Evolutionary conservation across 192 early-diverging fungal genomes (phyloP).

Genomic region (Umbelopsis ramanniana): DNA sequence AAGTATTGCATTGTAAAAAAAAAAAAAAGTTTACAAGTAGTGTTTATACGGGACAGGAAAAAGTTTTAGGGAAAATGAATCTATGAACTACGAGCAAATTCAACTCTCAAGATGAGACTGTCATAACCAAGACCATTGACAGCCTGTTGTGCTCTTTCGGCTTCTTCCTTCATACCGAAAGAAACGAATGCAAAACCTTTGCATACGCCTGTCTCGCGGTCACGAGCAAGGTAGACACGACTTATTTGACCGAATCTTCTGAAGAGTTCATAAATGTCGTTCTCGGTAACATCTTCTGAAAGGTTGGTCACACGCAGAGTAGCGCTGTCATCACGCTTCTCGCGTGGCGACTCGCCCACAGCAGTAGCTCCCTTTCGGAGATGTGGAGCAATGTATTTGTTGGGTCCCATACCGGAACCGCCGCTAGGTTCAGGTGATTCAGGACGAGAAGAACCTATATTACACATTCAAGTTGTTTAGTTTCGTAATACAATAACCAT

Average conservation of each 20-base stretch:
- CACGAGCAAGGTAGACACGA: constrained; percentile 85
- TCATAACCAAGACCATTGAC: constrained; percentile 97
- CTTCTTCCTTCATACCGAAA: constrained; percentile 80
- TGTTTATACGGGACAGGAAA: background rate
- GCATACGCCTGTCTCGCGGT: constrained; percentile 84
- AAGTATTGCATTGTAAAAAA: constrained; percentile 10
- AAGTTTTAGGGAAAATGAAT: background rate
- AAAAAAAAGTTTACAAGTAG: constrained; percentile 4
- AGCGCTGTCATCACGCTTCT: constrained; percentile 69
- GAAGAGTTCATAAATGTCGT: constrained; percentile 89
- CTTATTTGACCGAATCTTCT: constrained; percentile 81
- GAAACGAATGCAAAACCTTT: constrained; percentile 97
- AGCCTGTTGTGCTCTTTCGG: constrained; percentile 80
- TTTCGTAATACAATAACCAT: background rate
- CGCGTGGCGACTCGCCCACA: constrained; percentile 49
- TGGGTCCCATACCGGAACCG: constrained; percentile 40
- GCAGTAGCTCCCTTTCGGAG: constrained; percentile 63
- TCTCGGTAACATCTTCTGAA: constrained; percentile 90
- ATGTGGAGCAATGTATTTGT: constrained; percentile 88
- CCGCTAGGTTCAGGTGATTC: constrained; percentile 37
- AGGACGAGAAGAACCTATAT: background rate
- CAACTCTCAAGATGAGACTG: constrained; percentile 90
- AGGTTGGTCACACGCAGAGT: constrained; percentile 95
- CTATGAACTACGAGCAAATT: constrained; percentile 57
- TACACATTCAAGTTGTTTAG: background rate